These are phyloP conservation scores for Amylostereum areolatum DNA, from an alignment of 1,284 basidiomycete genomes.

Conservation along the genomic window DNA sequence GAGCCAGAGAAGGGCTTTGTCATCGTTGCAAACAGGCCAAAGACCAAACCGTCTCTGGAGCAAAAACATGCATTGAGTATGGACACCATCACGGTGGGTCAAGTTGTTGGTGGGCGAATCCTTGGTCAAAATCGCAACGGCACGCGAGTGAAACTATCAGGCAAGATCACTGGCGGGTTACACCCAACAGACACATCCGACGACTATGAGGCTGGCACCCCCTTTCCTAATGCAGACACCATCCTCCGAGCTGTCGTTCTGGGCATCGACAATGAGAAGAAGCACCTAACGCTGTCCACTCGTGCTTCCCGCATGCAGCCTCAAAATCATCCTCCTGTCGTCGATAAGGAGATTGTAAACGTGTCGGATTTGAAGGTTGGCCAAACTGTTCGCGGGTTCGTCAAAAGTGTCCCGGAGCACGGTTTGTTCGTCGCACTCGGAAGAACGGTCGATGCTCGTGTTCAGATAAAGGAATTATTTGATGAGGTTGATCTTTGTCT, in stretches of 20 bases:
- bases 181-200: conserved; percentile 81
- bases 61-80: conserved; percentile 54
- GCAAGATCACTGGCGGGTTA: conserved; percentile 66
- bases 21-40: conserved; percentile 74
- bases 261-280: conserved; percentile 57
- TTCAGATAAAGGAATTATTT: conserved; percentile 92
- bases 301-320: conserved; percentile 67
- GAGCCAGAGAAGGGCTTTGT: conserved; percentile 85
- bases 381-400: conserved; percentile 76
- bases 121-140: conserved; percentile 64
- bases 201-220: conserved; percentile 57
- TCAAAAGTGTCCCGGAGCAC: conserved; percentile 82
- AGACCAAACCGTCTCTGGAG: conserved; percentile 38
- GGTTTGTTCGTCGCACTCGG: conserved; percentile 92
- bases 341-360: conserved; percentile 68
- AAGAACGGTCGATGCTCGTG: conserved; percentile 78
- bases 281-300: conserved; percentile 73
- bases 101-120: conserved; percentile 75
- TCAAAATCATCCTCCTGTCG: conserved; percentile 37
- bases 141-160: conserved; percentile 69
- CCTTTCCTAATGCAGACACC: conserved; percentile 62
- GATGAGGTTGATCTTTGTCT: conserved; percentile 58
- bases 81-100: conserved; percentile 64
- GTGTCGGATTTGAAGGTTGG: conserved; percentile 69
- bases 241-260: conserved; percentile 69